These are phyloP conservation scores for Solanum lycopersicoides DNA, from an alignment of 257 asterid species.

Conservation along the genomic window DNA sequence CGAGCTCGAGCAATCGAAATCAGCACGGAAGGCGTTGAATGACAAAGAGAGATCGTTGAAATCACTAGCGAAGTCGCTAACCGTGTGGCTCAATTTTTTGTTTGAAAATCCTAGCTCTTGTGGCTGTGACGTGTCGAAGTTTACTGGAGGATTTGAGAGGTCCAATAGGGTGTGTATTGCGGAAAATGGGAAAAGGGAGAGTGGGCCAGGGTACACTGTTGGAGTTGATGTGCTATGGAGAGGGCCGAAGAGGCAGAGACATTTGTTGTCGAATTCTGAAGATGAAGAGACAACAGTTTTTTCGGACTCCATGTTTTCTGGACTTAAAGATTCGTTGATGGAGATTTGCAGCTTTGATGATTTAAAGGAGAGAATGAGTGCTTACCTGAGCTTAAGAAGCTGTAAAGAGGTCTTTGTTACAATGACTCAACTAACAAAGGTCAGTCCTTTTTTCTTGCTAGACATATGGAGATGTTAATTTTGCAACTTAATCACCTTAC, in stretches of 20 bases:
- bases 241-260: slow-evolving; percentile 83
- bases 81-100: slow-evolving; percentile 87
- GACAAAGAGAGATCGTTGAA: slow-evolving; percentile 61
- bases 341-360: slow-evolving; percentile 91
- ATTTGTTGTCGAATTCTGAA: slow-evolving; percentile 30
- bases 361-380: slow-evolving; percentile 81
- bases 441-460: slow-evolving; percentile 1
- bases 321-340: slow-evolving; percentile 50
- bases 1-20: slow-evolving; percentile 76
- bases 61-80: slow-evolving; percentile 65
- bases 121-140: slow-evolving; percentile 56
- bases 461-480: neutral
- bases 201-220: slow-evolving; percentile 31
- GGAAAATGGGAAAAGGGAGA: slow-evolving; percentile 68
- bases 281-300: slow-evolving; percentile 20
- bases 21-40: slow-evolving; percentile 60
- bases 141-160: slow-evolving; percentile 44
- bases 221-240: slow-evolving; percentile 80
- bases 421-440: slow-evolving; percentile 87
- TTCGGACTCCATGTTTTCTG: slow-evolving; percentile 29
- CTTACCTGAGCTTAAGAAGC: slow-evolving; percentile 55
- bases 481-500: neutral
- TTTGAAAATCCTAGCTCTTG: slow-evolving; percentile 74
- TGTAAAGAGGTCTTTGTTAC: slow-evolving; percentile 60
- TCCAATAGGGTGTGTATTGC: slow-evolving; percentile 12